These are phyloP conservation scores for Paecilomyces dactylethromorphus DNA, from an alignment of 2,329 filamentous ascomycete species.

Conservation along the genomic window DNA sequence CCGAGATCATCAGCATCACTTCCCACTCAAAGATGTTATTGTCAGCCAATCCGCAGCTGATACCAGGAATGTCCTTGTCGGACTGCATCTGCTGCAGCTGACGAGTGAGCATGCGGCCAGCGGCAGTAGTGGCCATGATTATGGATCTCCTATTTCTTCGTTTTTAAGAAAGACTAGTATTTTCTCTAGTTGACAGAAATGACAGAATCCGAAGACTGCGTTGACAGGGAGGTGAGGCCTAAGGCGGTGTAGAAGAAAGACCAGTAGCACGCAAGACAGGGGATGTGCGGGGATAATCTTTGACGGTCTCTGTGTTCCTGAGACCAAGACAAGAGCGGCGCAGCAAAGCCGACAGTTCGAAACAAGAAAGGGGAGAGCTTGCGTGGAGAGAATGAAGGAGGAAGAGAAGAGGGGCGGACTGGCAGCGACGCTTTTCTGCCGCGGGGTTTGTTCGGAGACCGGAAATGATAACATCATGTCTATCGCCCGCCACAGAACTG, in stretches of 20 bases:
- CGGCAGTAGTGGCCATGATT: constrained; percentile 36
- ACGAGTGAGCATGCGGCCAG: constrained; percentile 62
- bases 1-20: constrained; percentile 96
- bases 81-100: constrained; percentile 94
- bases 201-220: not conserved
- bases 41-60: constrained; percentile 82
- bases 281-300: not conserved
- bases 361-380: not conserved
- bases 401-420: not conserved
- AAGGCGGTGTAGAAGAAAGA: not conserved
- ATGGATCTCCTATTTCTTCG: constrained; percentile 2
- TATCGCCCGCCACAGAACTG: not conserved
- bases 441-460: not conserved
- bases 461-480: not conserved
- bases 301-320: not conserved
- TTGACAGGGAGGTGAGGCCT: not conserved
- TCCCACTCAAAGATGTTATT: constrained; percentile 96
- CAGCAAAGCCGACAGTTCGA: not conserved
- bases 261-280: not conserved
- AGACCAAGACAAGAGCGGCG: not conserved
- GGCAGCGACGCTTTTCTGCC: constrained; percentile 1
- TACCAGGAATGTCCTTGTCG: constrained; percentile 85
- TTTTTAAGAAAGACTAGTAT: not conserved
- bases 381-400: not conserved
- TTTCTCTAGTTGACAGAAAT: not conserved